Conservation (phyloP, 371 early-diverging fungal genomes). For the Mortierella sp. region DNA sequence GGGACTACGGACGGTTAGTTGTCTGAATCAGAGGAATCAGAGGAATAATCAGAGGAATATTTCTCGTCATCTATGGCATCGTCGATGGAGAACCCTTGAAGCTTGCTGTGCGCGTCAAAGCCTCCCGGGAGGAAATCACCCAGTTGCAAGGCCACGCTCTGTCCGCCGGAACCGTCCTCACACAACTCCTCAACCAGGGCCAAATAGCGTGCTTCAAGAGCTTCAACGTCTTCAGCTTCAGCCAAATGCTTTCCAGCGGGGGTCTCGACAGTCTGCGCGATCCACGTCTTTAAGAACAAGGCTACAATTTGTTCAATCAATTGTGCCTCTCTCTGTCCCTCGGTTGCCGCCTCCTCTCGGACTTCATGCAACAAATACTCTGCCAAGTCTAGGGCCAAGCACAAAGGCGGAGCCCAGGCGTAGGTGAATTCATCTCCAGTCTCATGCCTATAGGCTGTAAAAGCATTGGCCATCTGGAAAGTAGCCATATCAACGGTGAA, state of each 20-base stretch:
- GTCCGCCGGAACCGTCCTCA: constrained; percentile 50
- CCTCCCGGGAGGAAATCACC: constrained; percentile 43
- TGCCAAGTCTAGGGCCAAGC: constrained; percentile 41
- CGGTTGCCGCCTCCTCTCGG: constrained; percentile 40
- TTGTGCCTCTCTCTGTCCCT: constrained; percentile 47
- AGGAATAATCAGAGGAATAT: too few relatives aligned
- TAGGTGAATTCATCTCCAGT: constrained; percentile 9
- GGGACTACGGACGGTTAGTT: too few relatives aligned
- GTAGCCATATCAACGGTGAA: constrained; percentile 4
- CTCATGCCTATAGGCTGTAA: constrained; percentile 6
- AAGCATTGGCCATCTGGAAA: constrained; percentile 11
- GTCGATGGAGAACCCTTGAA: not conserved
- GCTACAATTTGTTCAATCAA: constrained; percentile 43
- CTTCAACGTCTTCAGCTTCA: constrained; percentile 25
- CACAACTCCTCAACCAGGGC: constrained; percentile 41
- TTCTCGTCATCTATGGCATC: not conserved
- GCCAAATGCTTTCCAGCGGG: constrained; percentile 29
- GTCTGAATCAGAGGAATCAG: too few relatives aligned
- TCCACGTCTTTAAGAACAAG: constrained; percentile 34
- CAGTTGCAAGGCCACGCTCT: constrained; percentile 37
- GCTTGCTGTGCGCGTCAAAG: not conserved
- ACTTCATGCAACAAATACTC: constrained; percentile 46
- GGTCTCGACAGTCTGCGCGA: not conserved
- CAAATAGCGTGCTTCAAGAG: constrained; percentile 25
- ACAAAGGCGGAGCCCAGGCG: constrained; percentile 40